Conservation (phyloP, 2,329 filamentous ascomycete species). For the Neonectria ditissima region DNA sequence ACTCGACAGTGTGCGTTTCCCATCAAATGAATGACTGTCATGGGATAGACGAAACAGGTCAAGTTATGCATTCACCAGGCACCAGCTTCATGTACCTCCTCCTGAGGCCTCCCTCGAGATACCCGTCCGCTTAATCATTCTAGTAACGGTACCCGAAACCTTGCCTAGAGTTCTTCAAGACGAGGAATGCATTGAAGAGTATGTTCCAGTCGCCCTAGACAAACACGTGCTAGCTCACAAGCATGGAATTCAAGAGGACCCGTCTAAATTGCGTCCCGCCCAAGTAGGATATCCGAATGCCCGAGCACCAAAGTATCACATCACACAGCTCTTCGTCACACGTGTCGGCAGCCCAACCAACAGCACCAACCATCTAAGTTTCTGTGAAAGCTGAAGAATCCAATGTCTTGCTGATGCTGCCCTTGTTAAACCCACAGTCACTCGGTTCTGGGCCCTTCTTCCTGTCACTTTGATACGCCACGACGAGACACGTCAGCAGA, state of each 20-base stretch:
- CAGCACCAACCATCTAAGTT: neutral
- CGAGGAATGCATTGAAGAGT: neutral
- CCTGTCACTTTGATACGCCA: constrained; percentile 14
- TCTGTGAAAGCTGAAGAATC: neutral
- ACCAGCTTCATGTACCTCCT: neutral
- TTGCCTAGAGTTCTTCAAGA: neutral
- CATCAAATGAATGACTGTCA: too few species aligned
- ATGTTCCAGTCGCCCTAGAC: neutral
- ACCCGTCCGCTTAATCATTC: neutral
- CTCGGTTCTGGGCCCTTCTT: neutral
- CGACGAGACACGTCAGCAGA: neutral
- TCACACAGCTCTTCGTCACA: neutral
- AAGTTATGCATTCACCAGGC: neutral
- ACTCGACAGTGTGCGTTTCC: neutral
- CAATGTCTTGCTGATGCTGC: constrained; percentile 4
- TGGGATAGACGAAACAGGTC: too few species aligned
- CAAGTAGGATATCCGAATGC: neutral
- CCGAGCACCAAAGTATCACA: neutral
- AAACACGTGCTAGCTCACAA: neutral
- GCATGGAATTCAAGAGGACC: neutral
- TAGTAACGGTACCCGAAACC: neutral
- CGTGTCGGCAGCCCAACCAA: neutral
- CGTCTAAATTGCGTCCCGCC: neutral
- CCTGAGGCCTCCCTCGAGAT: neutral
- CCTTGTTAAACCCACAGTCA: neutral